Evolutionary conservation across 1,284 basidiomycete species (phyloP), one percentile per base, ranked within the genome.

Genomic region (Marasmius fiardii): DNA sequence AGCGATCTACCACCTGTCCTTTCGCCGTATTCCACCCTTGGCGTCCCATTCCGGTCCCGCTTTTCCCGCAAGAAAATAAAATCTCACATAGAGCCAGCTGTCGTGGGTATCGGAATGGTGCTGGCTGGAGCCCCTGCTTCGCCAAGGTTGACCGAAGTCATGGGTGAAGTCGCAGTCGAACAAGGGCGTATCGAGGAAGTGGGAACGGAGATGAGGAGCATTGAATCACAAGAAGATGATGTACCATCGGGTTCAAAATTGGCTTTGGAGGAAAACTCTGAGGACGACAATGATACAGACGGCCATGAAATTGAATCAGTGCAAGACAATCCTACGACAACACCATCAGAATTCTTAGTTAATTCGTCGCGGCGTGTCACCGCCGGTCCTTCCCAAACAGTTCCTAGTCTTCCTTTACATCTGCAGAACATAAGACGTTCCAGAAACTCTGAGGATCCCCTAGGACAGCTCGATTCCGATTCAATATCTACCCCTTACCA

Each of bases 41-140:
- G 68, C 56, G 65, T 83, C 7, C 77, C 78, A 24, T 69, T 72
- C 31, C 72, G 73, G 34, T 73, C 78, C 11, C 78, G 78, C 21
- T 80, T 82, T 50, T 63, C 72, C 24, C 78, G 82, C 45, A 80
- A 77, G 63, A 90, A 88, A 67, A 79, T 96, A 18, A 92, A 86
- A 59, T 77, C 85, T 2, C 83, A 90, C 63, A 71, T 81, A 3
- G 82, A 86, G 56, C 88, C 95, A 3, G 86, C 88, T 1, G 64
- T 97, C 16, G 86, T 98, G 26, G 97, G 96, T 8, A 85, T 98
- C 57, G 92, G 93, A 34, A 78, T 93, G 55, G 73, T 95, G 28
- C 70, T 95, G 34, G 92, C 92, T 5, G 89, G 90, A 20, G 77
- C 78, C 11, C 87, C 91, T 3, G 94, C 79, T 3, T 82, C 96